Conservation (phyloP, 2,329 filamentous ascomycete genomes). For the Cercospora sojina region DNA sequence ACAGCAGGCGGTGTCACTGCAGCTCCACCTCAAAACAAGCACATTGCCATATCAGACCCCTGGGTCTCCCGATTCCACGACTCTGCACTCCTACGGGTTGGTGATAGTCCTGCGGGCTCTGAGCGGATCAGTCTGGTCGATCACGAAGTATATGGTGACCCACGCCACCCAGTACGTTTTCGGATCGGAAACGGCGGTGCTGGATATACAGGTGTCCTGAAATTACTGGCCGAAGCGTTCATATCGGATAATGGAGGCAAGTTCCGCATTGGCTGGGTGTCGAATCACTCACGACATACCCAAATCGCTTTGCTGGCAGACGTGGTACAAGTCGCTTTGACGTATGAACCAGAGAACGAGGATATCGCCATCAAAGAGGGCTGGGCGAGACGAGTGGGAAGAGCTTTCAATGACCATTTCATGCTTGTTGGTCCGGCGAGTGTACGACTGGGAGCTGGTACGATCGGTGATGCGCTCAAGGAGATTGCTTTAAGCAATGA, state of each 20-base stretch:
- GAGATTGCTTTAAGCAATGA: neutral
- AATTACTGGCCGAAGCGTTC: constrained; percentile 19
- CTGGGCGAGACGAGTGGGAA: constrained; percentile 22
- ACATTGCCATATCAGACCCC: constrained; percentile 16
- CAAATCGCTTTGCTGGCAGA: constrained; percentile 30
- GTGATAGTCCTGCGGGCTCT: constrained; percentile 7
- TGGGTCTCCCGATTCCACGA: constrained; percentile 18
- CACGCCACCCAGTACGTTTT: constrained; percentile 21
- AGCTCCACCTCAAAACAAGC: neutral
- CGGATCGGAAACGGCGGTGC: constrained; percentile 31
- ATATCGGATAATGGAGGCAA: constrained; percentile 16
- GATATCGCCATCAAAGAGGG: constrained; percentile 24
- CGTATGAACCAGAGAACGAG: constrained; percentile 31
- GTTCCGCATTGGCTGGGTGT: constrained; percentile 29
- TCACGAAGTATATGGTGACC: constrained; percentile 23
- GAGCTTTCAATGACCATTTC: constrained; percentile 32
- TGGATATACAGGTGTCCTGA: constrained; percentile 28
- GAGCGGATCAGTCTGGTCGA: constrained; percentile 15
- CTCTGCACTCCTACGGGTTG: constrained; percentile 15
- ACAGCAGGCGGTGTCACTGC: neutral
- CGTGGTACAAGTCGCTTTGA: constrained; percentile 29
- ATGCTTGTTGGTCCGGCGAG: constrained; percentile 25
- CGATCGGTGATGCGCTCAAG: constrained; percentile 12
- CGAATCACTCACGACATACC: constrained; percentile 30
- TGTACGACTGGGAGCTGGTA: neutral